phyloP scores from a whole-genome alignment of 2,329 filamentous ascomycete species.

The Neonectria sp. region DNA sequence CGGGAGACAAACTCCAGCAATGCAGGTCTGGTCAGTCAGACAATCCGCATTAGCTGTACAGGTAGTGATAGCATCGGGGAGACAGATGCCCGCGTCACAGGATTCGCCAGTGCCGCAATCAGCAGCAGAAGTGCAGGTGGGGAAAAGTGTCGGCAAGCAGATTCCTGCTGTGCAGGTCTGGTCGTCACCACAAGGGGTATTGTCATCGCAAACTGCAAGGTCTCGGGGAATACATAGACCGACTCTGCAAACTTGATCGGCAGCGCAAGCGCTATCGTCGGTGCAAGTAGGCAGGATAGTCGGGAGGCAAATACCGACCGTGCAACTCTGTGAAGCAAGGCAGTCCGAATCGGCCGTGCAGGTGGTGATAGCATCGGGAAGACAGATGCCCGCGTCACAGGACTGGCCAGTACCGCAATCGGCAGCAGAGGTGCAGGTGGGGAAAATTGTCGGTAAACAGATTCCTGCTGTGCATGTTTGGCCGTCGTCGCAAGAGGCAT shows the following conservation, averaged over 20 bases:
- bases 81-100: constrained; percentile 9
- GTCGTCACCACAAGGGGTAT: neutral
- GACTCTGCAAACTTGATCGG: constrained; percentile 4
- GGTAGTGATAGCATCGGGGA: neutral
- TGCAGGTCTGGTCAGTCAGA: constrained; percentile 3
- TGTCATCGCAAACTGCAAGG: constrained; percentile 7
- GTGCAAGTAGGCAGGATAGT: constrained; percentile 6
- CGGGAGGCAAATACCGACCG: constrained; percentile 11
- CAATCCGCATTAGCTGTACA: neutral
- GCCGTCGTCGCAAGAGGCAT: neutral
- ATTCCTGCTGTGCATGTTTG: constrained; percentile 16
- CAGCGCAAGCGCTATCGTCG: neutral
- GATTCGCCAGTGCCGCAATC: constrained; percentile 2
- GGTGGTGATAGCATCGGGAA: neutral
- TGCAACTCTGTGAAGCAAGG: constrained; percentile 1
- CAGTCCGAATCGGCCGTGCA: constrained; percentile 3
- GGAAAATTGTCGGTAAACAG: constrained; percentile 4
- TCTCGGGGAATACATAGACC: constrained; percentile 11
- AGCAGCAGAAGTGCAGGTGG: neutral
- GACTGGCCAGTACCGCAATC: neutral
- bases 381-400: constrained; percentile 14
- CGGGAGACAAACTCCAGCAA: constrained; percentile 16
- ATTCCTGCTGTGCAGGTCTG: constrained; percentile 15
- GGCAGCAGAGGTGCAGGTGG: neutral
- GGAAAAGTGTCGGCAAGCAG: constrained; percentile 10